Percentiles rank a stretch among this genome's conserved stretches.
Conservation (phyloP, 768 basidiomycete species). For the Tylopilus balloui region DNA sequence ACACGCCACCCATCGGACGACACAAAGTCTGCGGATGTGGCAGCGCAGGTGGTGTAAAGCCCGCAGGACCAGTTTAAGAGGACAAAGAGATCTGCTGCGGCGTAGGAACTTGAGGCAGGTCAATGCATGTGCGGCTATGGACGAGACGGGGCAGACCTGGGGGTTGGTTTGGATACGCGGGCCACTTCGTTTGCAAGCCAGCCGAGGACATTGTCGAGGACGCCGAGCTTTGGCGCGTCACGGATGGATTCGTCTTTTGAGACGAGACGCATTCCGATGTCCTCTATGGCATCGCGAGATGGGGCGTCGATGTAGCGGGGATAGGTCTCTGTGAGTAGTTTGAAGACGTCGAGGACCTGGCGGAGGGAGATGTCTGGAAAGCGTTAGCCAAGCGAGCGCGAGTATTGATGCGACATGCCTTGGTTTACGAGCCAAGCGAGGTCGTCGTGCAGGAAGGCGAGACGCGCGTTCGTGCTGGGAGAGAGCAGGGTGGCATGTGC, state of each 20-base stretch:
- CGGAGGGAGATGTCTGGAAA: conserved; percentile 52
- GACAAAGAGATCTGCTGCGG: conserved; percentile 59
- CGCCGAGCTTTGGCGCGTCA: conserved; percentile 47
- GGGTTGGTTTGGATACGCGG: conserved; percentile 48
- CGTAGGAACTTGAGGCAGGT: conserved; percentile 40
- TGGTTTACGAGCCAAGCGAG: conserved; percentile 52
- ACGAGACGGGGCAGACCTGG: conserved; percentile 45
- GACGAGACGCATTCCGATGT: conserved; percentile 60
- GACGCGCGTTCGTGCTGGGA: conserved; percentile 49
- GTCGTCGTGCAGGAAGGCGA: conserved; percentile 61
- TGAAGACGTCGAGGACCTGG: conserved; percentile 67
- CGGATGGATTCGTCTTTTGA: conserved; percentile 51
- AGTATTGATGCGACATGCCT: conserved; percentile 39
- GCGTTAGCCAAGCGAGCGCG: conserved; percentile 2
- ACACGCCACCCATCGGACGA: conserved; percentile 46
- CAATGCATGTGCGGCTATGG: not conserved
- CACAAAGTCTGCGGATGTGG: conserved; percentile 42
- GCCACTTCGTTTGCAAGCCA: conserved; percentile 72
- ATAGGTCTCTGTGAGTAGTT: conserved; percentile 69
- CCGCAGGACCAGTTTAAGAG: conserved; percentile 69
- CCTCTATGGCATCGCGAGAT: conserved; percentile 70
- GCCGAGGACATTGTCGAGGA: conserved; percentile 66
- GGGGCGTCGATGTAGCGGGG: conserved; percentile 70
- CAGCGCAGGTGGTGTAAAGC: conserved; percentile 51
- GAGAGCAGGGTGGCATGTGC: conserved; percentile 49